phyloP scores from a whole-genome alignment of 129 eudicot genomes.

The Helianthus tuberosus region DNA sequence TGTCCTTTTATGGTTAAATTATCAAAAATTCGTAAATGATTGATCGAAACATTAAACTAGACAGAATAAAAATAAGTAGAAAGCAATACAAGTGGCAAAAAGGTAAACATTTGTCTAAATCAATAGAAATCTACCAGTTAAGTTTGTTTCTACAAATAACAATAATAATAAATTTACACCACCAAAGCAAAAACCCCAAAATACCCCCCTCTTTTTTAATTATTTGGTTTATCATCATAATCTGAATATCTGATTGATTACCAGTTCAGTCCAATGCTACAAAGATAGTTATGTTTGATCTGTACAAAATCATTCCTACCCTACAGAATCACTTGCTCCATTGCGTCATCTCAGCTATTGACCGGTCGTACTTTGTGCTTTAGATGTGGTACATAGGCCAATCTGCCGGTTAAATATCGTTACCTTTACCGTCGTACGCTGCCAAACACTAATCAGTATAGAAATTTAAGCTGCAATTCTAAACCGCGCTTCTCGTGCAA shows the following conservation, averaged over 20 bases:
- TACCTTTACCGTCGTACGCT: constrained; percentile 24
- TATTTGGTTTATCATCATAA: constrained; percentile 37
- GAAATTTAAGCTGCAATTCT: constrained; percentile 51
- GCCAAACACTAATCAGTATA: constrained; percentile 11
- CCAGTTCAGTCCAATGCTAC: constrained; percentile 31
- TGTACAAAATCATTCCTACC: constrained; percentile 49
- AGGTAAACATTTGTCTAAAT: too few species aligned
- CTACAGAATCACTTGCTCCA: constrained; percentile 38
- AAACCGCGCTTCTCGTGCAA: constrained; percentile 55
- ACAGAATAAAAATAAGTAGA: too few species aligned
- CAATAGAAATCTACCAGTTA: too few species aligned
- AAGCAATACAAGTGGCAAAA: too few species aligned
- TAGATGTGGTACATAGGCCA: background rate
- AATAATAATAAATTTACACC: constrained; percentile 25
- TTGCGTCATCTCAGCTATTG: background rate
- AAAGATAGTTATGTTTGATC: constrained; percentile 40
- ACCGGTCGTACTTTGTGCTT: constrained; percentile 22
- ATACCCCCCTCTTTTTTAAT: constrained; percentile 23
- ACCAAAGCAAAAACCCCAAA: constrained; percentile 19
- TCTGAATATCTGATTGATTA: constrained; percentile 31
- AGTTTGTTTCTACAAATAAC: too few species aligned
- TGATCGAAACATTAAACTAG: too few species aligned
- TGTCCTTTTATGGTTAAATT: too few species aligned
- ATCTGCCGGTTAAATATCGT: constrained; percentile 7
- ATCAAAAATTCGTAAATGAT: too few species aligned